Conservation (phyloP, 208 protist species). For the Leishmania arabica region DNA sequence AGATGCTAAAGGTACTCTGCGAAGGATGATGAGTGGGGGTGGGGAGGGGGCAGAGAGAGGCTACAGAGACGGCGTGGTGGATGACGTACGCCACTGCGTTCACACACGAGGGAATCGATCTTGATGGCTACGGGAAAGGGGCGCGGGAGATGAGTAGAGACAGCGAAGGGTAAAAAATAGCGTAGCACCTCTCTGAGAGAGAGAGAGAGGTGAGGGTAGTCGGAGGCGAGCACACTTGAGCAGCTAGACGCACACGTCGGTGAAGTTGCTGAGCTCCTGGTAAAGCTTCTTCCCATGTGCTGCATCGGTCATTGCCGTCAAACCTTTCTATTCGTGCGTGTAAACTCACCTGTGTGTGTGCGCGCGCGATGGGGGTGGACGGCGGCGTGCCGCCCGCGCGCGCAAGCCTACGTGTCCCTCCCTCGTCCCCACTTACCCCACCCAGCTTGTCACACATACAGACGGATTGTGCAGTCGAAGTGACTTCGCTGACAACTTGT, state of each 20-base stretch:
- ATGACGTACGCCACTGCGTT: not conserved
- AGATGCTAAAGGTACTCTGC: not conserved
- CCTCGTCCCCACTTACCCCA: not conserved
- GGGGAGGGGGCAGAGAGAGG: not conserved
- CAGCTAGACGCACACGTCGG: not conserved
- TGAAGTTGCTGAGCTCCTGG: not conserved
- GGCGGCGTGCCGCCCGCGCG: not conserved
- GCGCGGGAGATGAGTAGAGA: not conserved
- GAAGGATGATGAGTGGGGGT: not conserved
- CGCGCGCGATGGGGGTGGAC: not conserved
- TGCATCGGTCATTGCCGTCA: not conserved
- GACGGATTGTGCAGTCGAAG: not conserved
- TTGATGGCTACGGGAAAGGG: not conserved
- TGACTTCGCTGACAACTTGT: not conserved
- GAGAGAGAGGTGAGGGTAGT: not conserved
- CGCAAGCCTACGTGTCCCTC: not conserved
- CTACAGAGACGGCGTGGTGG: not conserved
- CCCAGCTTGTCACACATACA: not conserved
- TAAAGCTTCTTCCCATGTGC: not conserved
- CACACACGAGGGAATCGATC: not conserved
- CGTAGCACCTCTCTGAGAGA: not conserved
- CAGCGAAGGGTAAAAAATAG: not conserved
- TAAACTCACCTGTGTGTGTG: not conserved
- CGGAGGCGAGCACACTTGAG: not conserved
- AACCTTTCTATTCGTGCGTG: not conserved